A percentile compares a stretch with the other conserved stretches of the same genome.
These are phyloP conservation scores for Fusarium continuum DNA, from an alignment of 2,329 filamentous ascomycete species.

Conservation along the genomic window DNA sequence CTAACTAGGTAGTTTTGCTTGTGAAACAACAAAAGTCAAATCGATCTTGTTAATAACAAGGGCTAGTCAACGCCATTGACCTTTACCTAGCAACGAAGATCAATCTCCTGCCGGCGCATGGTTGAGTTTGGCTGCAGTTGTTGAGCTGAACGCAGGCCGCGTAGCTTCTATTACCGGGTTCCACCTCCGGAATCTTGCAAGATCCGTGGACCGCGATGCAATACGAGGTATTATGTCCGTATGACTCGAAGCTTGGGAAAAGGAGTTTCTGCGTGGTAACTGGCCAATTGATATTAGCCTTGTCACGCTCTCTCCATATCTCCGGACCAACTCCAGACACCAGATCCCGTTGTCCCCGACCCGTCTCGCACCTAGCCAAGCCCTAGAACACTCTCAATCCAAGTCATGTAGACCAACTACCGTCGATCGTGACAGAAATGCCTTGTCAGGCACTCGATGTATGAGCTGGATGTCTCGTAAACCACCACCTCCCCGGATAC, in stretches of 20 bases:
- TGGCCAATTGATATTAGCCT: neutral
- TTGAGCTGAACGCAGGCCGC: conserved; percentile 10
- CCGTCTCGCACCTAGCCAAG: conserved; percentile 1
- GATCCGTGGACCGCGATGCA: neutral
- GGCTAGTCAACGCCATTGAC: neutral
- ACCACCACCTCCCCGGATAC: conserved; percentile 48
- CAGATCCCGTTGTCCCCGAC: conserved; percentile 26
- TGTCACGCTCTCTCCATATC: conserved; percentile 29
- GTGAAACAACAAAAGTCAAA: neutral
- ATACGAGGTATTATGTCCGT: neutral
- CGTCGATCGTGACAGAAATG: neutral
- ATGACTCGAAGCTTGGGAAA: neutral
- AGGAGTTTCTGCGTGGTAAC: neutral
- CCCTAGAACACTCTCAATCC: conserved; percentile 14
- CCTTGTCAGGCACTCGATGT: neutral
- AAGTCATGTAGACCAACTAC: neutral
- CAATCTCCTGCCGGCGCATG: conserved; percentile 28
- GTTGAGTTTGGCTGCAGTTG: conserved; percentile 7
- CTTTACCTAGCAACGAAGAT: neutral
- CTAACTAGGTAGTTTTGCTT: neutral
- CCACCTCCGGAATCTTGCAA: neutral
- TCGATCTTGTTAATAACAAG: neutral
- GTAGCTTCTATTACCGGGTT: neutral
- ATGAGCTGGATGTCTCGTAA: neutral
- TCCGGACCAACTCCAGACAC: conserved; percentile 33